A percentile compares a stretch with the other conserved stretches of the same genome.
Evolutionary conservation across 768 basidiomycete genomes (phyloP).

Genomic region (Chlorophyllum brunneum): DNA sequence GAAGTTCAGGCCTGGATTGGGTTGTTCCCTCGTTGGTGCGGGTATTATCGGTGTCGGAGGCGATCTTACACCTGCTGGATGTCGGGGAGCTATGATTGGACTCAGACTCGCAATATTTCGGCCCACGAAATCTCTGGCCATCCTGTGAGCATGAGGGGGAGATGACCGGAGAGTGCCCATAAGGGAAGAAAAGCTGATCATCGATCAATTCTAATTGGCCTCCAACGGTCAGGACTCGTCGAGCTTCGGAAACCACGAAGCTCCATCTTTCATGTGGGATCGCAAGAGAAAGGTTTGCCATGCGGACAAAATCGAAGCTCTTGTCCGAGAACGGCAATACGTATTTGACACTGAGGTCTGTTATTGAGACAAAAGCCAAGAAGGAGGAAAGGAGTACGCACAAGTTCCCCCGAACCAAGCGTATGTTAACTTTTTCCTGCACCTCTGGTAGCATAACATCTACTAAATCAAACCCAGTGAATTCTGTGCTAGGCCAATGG

Average conservation of each 20-base stretch:
- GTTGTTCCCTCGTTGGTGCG: background rate
- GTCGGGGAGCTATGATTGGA: background rate
- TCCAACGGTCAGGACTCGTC: slow-evolving; percentile 54
- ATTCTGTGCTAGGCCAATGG: slow-evolving; percentile 54
- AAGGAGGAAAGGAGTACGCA: slow-evolving; percentile 31
- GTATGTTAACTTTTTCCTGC: slow-evolving; percentile 36
- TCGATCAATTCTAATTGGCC: slow-evolving; percentile 75
- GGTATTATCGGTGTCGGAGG: background rate
- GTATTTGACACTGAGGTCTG: slow-evolving; percentile 42
- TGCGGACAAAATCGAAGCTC: slow-evolving; percentile 68
- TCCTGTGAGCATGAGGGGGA: background rate
- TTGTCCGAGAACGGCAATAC: slow-evolving; percentile 58
- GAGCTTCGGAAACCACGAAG: slow-evolving; percentile 52
- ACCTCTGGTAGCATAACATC: slow-evolving; percentile 38
- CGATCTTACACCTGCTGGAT: background rate
- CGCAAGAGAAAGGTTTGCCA: slow-evolving; percentile 63
- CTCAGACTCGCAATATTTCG: background rate
- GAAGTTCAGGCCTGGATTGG: background rate
- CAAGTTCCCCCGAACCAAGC: slow-evolving; percentile 66
- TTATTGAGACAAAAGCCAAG: background rate
- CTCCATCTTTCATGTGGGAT: slow-evolving; percentile 63
- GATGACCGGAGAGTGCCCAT: slow-evolving; percentile 25
- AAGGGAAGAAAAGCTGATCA: slow-evolving; percentile 66
- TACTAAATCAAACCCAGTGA: slow-evolving; percentile 68
- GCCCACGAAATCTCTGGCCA: background rate